Base-by-base conservation (phyloP, 1,284 basidiomycete species). In the Ceratobasidium sp. region DNA sequence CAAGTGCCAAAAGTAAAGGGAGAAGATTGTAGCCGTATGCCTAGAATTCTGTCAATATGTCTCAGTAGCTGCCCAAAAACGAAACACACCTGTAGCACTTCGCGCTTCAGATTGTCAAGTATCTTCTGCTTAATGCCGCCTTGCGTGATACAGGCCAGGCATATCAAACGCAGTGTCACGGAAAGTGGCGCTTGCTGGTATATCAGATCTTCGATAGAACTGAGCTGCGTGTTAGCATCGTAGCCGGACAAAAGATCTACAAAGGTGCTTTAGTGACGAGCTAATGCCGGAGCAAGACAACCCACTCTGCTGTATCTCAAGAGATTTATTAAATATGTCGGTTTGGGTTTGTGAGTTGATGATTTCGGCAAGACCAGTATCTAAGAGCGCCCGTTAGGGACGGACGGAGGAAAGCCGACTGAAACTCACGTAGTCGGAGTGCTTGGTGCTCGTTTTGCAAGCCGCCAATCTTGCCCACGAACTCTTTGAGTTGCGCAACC, bases 291-390 rank as follows among this genome's bases (percentile, higher is more conserved):
- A 58, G 14, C 31, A 9, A 73, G 43, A 49, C 13, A 13, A 80
- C 88, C 78, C 79, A 94, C 94, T 98, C 82, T 99, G 98, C 81
- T 99, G 97, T 22, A 98, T 93, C 84, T 99, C 97, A 11, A 99
- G 85, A 24, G 91, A 92, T 80, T 90, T 92, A 82, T 95, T 95
- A 84, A 99, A 99, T 69, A 91, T 85, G 49, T 97, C 93, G n/a
- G 91, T 92, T 73, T 89, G 87, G 1, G 96, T 98, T 77, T 91
- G 85, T 14, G 91, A 89, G 78, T 96, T 89, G 56, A 99, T 86
- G 80, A 94, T 84, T 83, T 99, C 98, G n/a, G 95, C 96, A 48
- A 99, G 81, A 16, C 92, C 92, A 63, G 96, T 99, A 81, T 99
- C 96, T 98, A 78, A 59, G 58, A 5, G 8, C 58, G 48, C 8